A percentile compares a stretch with the other conserved stretches of the same genome.
phyloP scores from a whole-genome alignment of 176 grass and related monocot genomes.

The Thalia dealbata region DNA sequence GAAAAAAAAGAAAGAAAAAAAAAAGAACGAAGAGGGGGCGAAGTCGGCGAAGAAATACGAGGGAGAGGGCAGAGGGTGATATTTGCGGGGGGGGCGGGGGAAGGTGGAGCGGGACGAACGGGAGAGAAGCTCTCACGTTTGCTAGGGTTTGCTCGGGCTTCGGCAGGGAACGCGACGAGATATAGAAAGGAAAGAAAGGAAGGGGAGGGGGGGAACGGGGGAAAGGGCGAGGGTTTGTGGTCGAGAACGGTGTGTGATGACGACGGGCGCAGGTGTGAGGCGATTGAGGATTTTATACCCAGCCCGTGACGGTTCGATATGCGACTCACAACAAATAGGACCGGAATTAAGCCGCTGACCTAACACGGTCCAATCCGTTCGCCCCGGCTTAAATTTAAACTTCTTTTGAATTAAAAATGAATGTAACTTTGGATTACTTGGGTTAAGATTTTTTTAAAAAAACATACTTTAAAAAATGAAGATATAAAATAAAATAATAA shows the following conservation, averaged over 20 bases:
- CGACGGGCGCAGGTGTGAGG: background rate
- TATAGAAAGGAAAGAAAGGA: too few relatives aligned
- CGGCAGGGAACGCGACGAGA: background rate
- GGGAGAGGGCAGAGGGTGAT: background rate
- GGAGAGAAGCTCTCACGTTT: background rate
- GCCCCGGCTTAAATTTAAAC: background rate
- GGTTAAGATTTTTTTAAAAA: too few relatives aligned
- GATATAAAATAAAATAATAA: too few relatives aligned
- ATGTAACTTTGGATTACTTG: background rate
- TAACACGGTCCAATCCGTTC: background rate
- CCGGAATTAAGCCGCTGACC: background rate
- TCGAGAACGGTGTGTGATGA: background rate
- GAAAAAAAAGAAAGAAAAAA: background rate
- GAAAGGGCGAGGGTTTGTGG: conserved; percentile 1
- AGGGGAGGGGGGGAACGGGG: background rate
- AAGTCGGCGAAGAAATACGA: background rate
- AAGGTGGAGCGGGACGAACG: background rate
- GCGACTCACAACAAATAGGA: background rate
- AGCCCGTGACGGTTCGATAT: too few relatives aligned
- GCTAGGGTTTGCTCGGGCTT: background rate
- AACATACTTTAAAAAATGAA: too few relatives aligned
- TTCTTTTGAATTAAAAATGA: background rate
- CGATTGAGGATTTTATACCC: too few relatives aligned
- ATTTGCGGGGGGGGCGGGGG: background rate
- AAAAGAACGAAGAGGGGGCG: background rate